Evolutionary conservation across 75 land plant genomes (phyloP), one percentile per base, ranked within the genome.

Genomic region (Azolla pinnata): DNA sequence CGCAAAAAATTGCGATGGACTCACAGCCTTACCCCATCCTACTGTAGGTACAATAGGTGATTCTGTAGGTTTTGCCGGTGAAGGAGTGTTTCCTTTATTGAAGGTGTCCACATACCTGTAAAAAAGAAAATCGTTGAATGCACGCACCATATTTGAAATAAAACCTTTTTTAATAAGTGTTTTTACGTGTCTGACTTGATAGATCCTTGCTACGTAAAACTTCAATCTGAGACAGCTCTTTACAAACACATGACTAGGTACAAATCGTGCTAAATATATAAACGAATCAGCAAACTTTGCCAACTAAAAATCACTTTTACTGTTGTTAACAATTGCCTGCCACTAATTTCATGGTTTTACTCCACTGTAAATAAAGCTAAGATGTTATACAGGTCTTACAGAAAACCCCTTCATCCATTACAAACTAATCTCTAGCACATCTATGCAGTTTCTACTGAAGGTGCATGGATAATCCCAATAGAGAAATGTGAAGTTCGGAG

Each of bases 21-120:
- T 56, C 31, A 54, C 21, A 27, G 33, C 62, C 45, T 14, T 66
- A 48, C 64, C 59, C 17, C 79, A 79, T 68, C 79, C 57, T 33
- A 69, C n/a, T 30, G 90, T 35, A 34, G 86, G 82, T 33, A 73
- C 62, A 46, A 87, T 34, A 63, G 97, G 79, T 20, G 86, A 68
- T 35, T 70, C 78, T 57, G 80, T 81, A 17, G 70, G 47, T 34
- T 73, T 81, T 29, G 77, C 38, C 31, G 80, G 63, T 42, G 52
- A 38, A 12, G 62, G 60, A 0, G 59, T 74, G 44, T 77, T 74
- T 30, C 83, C 82, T 61, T 88, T 74, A 69, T 93, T 93, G 63
- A 88, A 93, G 2, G 98, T 93, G 67, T 93, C 98, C 33, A 93
- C 98, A 67, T 93, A 93, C 75, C 98, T 93, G 79, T 18, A 65